These are phyloP conservation scores for Stentor roeselii DNA, from an alignment of 73 alveolate genomes.

Conservation along the genomic window DNA sequence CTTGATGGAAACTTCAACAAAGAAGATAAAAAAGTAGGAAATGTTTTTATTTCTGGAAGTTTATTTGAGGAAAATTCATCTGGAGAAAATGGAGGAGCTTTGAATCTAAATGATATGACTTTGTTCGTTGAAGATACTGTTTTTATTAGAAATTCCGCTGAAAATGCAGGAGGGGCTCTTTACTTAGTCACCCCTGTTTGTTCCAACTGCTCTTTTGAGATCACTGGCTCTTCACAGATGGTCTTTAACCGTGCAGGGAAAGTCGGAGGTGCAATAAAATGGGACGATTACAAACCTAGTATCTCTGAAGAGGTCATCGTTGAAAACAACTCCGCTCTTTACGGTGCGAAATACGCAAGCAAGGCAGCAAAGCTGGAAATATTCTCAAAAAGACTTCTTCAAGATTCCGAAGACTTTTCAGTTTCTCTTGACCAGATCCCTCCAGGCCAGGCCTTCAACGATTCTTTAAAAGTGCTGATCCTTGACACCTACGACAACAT, in stretches of 20 bases:
- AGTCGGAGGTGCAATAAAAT: constrained; percentile 12
- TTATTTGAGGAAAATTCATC: neutral
- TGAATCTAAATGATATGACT: neutral
- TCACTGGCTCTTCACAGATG: neutral
- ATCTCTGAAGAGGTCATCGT: neutral
- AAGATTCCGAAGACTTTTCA: neutral
- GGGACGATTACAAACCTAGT: constrained; percentile 1
- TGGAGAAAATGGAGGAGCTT: neutral
- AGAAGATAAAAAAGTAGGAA: neutral
- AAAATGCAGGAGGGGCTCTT: constrained; percentile 8
- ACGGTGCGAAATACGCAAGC: neutral
- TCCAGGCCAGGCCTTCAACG: neutral
- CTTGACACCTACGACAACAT: neutral
- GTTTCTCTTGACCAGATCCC: neutral
- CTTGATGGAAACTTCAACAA: too few relatives aligned
- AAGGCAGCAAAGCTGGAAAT: neutral
- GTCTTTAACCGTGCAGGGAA: neutral
- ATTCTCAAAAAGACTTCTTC: neutral
- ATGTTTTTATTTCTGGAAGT: neutral
- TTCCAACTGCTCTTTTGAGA: neutral
- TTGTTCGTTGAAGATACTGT: neutral
- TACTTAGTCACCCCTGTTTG: neutral
- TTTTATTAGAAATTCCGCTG: neutral
- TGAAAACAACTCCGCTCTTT: neutral
- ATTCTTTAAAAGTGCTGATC: neutral